Base-by-base conservation (phyloP, 768 basidiomycete species). In the Amanita pallidorosea region DNA sequence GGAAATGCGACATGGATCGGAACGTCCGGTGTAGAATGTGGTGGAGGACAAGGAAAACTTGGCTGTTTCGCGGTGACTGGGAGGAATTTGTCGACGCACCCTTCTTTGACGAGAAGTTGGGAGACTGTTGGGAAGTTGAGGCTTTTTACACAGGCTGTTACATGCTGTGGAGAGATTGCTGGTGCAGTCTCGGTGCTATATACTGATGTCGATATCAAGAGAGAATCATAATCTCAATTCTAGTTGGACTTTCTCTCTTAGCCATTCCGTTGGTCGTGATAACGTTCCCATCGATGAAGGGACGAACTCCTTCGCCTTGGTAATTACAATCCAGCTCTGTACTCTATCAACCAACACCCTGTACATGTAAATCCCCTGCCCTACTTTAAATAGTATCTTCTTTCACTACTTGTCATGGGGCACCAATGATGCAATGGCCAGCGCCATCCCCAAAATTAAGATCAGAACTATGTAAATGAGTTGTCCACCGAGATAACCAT, bases 401-500 rank as follows among this genome's bases (percentile, higher is more conserved):
- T 12, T 33, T 13, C 33, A 12, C 13, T 33, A 11, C 11, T 33
- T 33, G 4, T 33, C 12, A 5, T 33, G 1, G 33, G 33, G 33
- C 13, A 33, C 33, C 33, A 33, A 13, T 33, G 33, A 33, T 13
- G 33, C 33, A 1, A 5, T 33, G 12, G 33, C 33, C 12, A 33
- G 33, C 2, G 33, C 33, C 37, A 38, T 38, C n/a, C 37, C 25
- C 47, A 23, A 4, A 22, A 48, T 35, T 36, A 29, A 15, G 2
- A 37, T 23, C 6, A 38, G 35, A 34, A 48, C 22, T 36, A 17
- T 8, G 35, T 48, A 83, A 6, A 82, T 81, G 18, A 84, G 61
- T 49, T 70, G 64, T 2, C 83, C 83, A 7, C 74, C 75, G 36
- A 81, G 61, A 51, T 76, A 70, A 31, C 72, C 61, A 47, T 69